A percentile compares a stretch with the other conserved stretches of the same genome.
Conservation (phyloP, 371 early-diverging fungal species). For the Chytridiales sp. region DNA sequence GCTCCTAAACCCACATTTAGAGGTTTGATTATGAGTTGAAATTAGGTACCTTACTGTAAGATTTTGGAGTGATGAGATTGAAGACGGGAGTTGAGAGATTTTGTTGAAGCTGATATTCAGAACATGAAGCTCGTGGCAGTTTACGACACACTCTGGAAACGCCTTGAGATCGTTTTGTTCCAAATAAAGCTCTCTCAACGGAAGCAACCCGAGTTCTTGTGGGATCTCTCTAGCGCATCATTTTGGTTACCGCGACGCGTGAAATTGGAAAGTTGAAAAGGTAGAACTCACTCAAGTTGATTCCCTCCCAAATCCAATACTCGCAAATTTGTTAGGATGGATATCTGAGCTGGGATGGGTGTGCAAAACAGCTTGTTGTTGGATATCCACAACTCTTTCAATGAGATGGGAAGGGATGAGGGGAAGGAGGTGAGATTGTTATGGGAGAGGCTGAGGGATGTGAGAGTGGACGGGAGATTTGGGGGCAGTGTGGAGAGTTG, state of each 20-base stretch:
- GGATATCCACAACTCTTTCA: constrained; percentile 32
- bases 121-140: constrained; percentile 45
- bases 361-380: constrained; percentile 47
- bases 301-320: constrained; percentile 53
- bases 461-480: constrained; percentile 13
- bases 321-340: constrained; percentile 47
- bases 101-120: constrained; percentile 52
- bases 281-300: constrained; percentile 55
- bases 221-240: constrained; percentile 33
- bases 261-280: constrained; percentile 27
- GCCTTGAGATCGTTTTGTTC: constrained; percentile 55
- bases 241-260: background rate
- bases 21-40: constrained; percentile 27
- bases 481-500: too few relatives aligned
- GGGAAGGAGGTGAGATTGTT: constrained; percentile 50
- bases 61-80: constrained; percentile 48
- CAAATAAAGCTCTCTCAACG: constrained; percentile 50
- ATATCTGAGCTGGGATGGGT: constrained; percentile 41
- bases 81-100: constrained; percentile 46
- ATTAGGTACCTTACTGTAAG: constrained; percentile 38
- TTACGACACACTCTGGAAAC: constrained; percentile 51
- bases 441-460: constrained; percentile 35
- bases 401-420: constrained; percentile 28
- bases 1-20: constrained; percentile 30
- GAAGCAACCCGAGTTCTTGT: constrained; percentile 49